Conservation (phyloP, 73 alveolate species). For the Durusdinium trenchii region DNA sequence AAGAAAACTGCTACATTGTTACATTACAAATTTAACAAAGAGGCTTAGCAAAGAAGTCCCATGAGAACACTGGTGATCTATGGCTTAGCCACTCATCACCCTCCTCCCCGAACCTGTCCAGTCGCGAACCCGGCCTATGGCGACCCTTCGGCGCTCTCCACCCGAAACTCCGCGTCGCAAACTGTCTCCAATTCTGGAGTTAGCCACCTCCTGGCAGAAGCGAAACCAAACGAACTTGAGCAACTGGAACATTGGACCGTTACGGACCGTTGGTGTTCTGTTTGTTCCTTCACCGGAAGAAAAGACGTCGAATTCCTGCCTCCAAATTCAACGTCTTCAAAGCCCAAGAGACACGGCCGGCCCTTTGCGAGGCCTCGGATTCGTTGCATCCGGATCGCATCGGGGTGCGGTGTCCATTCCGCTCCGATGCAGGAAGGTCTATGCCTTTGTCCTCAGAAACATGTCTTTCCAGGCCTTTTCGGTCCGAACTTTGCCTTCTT, state of each 20-base stretch:
- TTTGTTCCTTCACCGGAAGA: neutral
- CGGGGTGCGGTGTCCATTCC: too few species aligned
- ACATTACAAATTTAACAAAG: neutral
- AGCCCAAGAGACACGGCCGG: conserved; percentile 87
- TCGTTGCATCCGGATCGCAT: neutral
- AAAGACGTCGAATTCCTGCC: neutral
- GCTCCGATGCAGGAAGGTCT: too few species aligned
- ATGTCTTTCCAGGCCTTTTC: too few species aligned
- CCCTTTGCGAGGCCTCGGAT: conserved; percentile 65
- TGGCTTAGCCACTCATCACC: too few species aligned
- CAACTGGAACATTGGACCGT: neutral
- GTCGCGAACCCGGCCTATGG: conserved; percentile 89
- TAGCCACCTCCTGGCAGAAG: conserved; percentile 54
- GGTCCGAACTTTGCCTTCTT: neutral
- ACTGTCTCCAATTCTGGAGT: conserved; percentile 70
- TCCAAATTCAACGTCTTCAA: conserved; percentile 66
- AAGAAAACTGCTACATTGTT: too few species aligned
- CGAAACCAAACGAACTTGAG: neutral
- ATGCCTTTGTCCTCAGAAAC: too few species aligned
- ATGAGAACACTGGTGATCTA: neutral
- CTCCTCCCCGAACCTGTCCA: too few species aligned
- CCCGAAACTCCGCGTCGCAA: conserved; percentile 83
- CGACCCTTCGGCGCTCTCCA: conserved; percentile 93
- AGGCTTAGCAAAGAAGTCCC: neutral
- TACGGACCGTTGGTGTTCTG: too few species aligned